phyloP scores from a whole-genome alignment of 108 stramenopile genomes.

The Nitzschia sp. region DNA sequence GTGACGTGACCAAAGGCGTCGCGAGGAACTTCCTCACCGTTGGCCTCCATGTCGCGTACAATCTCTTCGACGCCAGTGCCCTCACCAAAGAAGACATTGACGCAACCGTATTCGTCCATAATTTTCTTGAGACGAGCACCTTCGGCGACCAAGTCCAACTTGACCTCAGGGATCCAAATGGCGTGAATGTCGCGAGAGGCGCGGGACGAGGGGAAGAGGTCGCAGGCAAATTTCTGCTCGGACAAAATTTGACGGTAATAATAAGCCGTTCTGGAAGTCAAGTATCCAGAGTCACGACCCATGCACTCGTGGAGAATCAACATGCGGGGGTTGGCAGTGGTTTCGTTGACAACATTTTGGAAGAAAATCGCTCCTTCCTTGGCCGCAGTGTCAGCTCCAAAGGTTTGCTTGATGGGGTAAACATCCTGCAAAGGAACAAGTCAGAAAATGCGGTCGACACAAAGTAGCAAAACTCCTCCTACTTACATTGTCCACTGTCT shows the following conservation, averaged over 20 bases:
- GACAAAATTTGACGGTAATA: slow-evolving; percentile 69
- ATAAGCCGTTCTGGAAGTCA: slow-evolving; percentile 82
- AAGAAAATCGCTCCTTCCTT: slow-evolving; percentile 86
- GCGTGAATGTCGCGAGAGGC: slow-evolving; percentile 84
- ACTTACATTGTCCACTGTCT: slow-evolving; percentile 85
- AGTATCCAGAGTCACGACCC: slow-evolving; percentile 89
- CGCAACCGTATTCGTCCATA: slow-evolving; percentile 86
- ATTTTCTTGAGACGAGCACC: slow-evolving; percentile 78
- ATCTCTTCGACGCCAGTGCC: slow-evolving; percentile 88
- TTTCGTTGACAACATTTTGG: slow-evolving; percentile 81
- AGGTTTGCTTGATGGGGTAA: slow-evolving; percentile 85
- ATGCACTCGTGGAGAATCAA: slow-evolving; percentile 92
- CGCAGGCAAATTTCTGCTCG: slow-evolving; percentile 42
- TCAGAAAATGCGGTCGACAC: no score
- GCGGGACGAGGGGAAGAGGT: slow-evolving; percentile 38
- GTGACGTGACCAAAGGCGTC: slow-evolving; percentile 93
- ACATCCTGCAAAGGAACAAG: no score
- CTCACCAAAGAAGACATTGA: slow-evolving; percentile 92
- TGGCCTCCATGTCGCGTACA: slow-evolving; percentile 76
- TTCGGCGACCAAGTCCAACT: slow-evolving; percentile 72
- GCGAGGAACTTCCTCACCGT: slow-evolving; percentile 56
- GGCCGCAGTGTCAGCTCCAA: slow-evolving; percentile 91
- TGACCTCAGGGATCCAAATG: slow-evolving; percentile 88
- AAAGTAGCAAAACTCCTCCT: no score
- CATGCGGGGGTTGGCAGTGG: slow-evolving; percentile 90